Percentiles rank a stretch among this genome's conserved stretches.
Evolutionary conservation across 768 basidiomycete species (phyloP).

Genomic region (Termitomyces heimii): DNA sequence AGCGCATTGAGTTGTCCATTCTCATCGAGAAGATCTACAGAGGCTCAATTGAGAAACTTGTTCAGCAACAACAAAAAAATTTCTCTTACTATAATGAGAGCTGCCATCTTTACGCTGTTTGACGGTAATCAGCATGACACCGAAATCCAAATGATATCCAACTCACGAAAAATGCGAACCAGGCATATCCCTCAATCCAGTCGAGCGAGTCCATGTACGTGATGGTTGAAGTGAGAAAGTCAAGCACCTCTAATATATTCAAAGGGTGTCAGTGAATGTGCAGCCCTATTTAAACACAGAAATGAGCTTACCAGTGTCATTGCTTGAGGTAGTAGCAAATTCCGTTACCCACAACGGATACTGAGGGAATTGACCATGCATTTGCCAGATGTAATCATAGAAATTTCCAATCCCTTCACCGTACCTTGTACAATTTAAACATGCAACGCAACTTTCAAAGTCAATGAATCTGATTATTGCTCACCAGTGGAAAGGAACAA

Average conservation of each 20-base stretch:
- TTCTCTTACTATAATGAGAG: slow-evolving; percentile 16
- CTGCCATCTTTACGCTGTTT: slow-evolving; percentile 15
- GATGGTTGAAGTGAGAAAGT: slow-evolving; percentile 36
- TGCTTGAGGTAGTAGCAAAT: slow-evolving; percentile 15
- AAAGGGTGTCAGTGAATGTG: not conserved
- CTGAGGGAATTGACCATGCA: slow-evolving; percentile 26
- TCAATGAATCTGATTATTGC: slow-evolving; percentile 14
- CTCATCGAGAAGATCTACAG: slow-evolving; percentile 15
- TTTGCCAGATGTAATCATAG: slow-evolving; percentile 25
- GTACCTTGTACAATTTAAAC: slow-evolving; percentile 15
- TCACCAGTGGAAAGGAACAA: slow-evolving; percentile 31
- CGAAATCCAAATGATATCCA: not conserved
- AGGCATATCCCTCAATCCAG: slow-evolving; percentile 43
- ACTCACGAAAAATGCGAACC: slow-evolving; percentile 34
- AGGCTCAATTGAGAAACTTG: not conserved
- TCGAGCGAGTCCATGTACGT: slow-evolving; percentile 34
- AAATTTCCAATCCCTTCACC: slow-evolving; percentile 27
- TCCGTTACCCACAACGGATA: slow-evolving; percentile 32
- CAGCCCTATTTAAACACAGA: not conserved
- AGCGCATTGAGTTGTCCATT: slow-evolving; percentile 17
- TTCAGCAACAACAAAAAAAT: not conserved
- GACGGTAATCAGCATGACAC: not conserved
- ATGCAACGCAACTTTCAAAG: not conserved
- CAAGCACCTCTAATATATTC: not conserved
- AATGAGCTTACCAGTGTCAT: slow-evolving; percentile 11